Evolutionary conservation across 163 green algal species (phyloP).

Genomic region (Trebouxiophyceae sp.): DNA sequence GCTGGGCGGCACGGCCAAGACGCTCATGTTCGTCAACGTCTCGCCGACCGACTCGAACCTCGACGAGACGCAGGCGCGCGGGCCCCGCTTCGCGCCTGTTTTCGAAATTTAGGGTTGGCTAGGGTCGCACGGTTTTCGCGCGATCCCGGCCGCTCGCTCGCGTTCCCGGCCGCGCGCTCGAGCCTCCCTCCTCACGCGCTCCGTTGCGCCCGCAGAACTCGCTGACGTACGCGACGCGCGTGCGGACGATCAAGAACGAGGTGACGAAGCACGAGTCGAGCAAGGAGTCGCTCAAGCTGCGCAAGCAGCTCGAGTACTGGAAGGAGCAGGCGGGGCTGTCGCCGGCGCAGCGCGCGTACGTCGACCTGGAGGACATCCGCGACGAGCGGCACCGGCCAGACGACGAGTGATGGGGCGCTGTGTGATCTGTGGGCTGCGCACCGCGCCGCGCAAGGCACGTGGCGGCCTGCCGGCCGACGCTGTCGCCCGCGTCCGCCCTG

Average conservation of each 20-base stretch:
- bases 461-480: no score
- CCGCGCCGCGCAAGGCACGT: no score
- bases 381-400: slow-evolving; percentile 10
- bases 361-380: slow-evolving; percentile 19
- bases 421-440: no score
- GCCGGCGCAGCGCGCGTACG: slow-evolving; percentile 34
- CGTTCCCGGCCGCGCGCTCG: no score
- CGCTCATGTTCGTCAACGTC: slow-evolving; percentile 97
- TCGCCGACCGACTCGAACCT: slow-evolving; percentile 78
- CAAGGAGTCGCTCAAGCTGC: slow-evolving; percentile 76
- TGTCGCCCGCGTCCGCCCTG: no score
- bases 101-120: no score
- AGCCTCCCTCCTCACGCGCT: no score
- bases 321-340: slow-evolving; percentile 66
- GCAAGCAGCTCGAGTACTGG: slow-evolving; percentile 49
- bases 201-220: slow-evolving; percentile 15
- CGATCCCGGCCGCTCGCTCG: no score
- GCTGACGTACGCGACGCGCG: slow-evolving; percentile 84
- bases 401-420: not conserved
- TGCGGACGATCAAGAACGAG: slow-evolving; percentile 94
- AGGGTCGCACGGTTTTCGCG: no score
- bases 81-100: no score
- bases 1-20: slow-evolving; percentile 96
- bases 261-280: slow-evolving; percentile 72
- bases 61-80: slow-evolving; percentile 85